phyloP scores from a whole-genome alignment of 495 filamentous ascomycete genomes.

The Penicillium crystallinum region DNA sequence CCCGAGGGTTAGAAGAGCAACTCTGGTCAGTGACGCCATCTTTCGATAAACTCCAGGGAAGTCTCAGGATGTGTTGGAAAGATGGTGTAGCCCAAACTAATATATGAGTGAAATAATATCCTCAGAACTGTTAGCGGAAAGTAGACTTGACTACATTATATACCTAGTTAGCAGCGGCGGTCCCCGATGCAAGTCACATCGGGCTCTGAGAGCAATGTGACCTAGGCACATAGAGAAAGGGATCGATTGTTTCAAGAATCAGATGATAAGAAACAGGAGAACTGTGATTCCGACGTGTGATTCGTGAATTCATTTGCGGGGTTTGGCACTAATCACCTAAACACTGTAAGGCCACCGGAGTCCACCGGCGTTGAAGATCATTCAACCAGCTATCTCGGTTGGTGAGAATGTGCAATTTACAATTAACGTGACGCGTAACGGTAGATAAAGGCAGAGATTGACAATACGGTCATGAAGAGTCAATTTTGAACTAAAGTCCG shows the following conservation, averaged over 20 bases:
- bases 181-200: not conserved
- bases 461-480: no score
- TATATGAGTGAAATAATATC: no score
- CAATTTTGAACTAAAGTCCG: no score
- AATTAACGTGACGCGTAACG: not conserved
- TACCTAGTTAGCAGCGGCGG: not conserved
- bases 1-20: constrained; percentile 12
- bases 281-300: not conserved
- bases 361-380: constrained; percentile 1
- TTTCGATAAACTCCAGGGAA: not conserved
- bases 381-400: not conserved
- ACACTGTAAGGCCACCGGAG: not conserved
- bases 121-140: no score
- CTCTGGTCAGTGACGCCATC: constrained; percentile 8
- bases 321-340: not conserved
- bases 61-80: not conserved
- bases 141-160: not conserved
- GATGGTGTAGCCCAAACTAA: not conserved
- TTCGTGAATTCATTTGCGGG: not conserved
- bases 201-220: not conserved
- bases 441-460: no score
- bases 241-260: not conserved
- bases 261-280: not conserved
- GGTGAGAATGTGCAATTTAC: not conserved
- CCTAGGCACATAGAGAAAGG: not conserved